Percentiles rank a stretch among this genome's conserved stretches.
These are phyloP conservation scores for Fistulifera pelliculosa DNA, from an alignment of 108 stramenopile genomes.

Conservation along the genomic window DNA sequence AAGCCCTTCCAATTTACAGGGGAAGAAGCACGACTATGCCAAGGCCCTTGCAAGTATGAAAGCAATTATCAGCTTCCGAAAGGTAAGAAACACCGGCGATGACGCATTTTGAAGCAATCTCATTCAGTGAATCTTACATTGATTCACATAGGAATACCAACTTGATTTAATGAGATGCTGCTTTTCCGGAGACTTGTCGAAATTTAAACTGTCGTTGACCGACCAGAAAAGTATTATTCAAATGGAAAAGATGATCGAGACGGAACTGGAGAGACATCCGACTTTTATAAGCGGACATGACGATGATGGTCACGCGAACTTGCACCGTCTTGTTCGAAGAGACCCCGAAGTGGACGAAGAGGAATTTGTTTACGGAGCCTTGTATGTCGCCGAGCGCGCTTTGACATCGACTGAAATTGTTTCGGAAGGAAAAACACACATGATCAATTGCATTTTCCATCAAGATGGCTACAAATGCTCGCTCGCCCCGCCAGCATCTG, in stretches of 20 bases:
- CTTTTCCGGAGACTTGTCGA: no score
- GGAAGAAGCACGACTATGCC: no score
- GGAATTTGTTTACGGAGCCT: conserved; percentile 11
- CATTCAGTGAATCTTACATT: no score
- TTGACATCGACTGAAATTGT: conserved; percentile 14
- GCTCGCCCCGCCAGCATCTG: conserved; percentile 11
- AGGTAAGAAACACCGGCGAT: no score
- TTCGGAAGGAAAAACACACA: conserved; percentile 13
- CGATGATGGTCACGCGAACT: conserved; percentile 12
- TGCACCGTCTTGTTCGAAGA: conserved; percentile 11
- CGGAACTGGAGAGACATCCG: conserved; percentile 16
- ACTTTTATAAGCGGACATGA: conserved; percentile 25
- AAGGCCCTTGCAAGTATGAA: no score
- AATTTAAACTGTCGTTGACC: no score
- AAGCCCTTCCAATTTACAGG: no score
- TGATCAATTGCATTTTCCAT: conserved; percentile 16
- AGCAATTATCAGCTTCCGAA: no score
- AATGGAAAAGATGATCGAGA: conserved; percentile 5
- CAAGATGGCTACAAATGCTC: conserved; percentile 7
- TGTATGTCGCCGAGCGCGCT: conserved; percentile 22
- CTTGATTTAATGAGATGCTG: no score
- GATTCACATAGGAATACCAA: no score
- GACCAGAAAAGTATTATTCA: no score
- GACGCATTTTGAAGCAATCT: no score
- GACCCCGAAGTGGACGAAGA: conserved; percentile 9